Conservation (phyloP, 306 rosid species). For the Carpinus fangiana region DNA sequence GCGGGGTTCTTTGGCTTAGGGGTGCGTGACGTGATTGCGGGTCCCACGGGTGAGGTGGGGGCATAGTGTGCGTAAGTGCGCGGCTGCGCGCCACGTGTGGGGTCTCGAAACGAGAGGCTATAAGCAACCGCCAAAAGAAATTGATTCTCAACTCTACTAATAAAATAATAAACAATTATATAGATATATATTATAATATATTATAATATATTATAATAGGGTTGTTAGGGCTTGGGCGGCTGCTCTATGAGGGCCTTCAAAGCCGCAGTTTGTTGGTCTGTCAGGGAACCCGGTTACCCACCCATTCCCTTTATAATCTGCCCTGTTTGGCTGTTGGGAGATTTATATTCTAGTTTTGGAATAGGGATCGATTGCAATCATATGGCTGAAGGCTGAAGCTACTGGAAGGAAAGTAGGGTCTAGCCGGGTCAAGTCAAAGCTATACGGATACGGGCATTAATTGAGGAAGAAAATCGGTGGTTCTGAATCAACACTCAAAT, state of each 20-base stretch:
- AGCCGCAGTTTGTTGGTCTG: slow-evolving; percentile 17
- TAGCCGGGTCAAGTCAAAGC: too few relatives aligned
- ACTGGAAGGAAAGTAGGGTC: too few relatives aligned
- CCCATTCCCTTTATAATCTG: not conserved
- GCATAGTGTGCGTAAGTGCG: not conserved
- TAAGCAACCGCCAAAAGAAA: slow-evolving; percentile 4
- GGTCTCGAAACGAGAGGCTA: not conserved
- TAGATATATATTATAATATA: too few relatives aligned
- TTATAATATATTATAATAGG: too few relatives aligned
- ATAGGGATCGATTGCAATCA: too few relatives aligned
- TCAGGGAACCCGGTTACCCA: not conserved
- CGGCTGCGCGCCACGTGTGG: slow-evolving; percentile 2
- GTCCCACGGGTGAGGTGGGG: not conserved
- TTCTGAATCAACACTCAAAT: too few relatives aligned
- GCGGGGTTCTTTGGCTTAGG: not conserved
- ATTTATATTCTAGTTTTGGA: not conserved
- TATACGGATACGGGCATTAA: too few relatives aligned
- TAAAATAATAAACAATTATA: too few relatives aligned
- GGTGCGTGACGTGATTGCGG: not conserved
- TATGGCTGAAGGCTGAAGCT: too few relatives aligned
- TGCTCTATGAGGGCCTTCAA: not conserved
- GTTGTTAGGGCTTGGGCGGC: slow-evolving; percentile 7
- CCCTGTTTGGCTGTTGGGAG: not conserved
- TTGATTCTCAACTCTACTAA: too few relatives aligned
- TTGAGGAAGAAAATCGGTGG: too few relatives aligned